These are phyloP conservation scores for Magnolia sinica DNA, from an alignment of 164 flowering plant genomes.

Conservation along the genomic window DNA sequence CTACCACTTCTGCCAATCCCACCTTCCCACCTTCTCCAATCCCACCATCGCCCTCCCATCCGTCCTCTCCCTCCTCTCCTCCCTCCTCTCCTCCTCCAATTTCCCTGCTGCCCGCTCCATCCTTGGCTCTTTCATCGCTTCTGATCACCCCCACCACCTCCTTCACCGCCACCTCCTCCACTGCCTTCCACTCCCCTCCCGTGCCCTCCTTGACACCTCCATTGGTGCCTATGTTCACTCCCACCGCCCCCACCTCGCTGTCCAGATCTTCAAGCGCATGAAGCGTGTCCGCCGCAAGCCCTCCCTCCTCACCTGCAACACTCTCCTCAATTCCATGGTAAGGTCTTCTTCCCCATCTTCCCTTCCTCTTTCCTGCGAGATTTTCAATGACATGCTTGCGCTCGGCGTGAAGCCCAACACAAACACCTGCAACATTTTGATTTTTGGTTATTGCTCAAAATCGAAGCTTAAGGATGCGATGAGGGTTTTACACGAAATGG, in stretches of 20 bases:
- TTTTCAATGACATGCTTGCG: constrained; percentile 39
- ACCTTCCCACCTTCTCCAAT: constrained; percentile 16
- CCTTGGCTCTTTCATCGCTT: constrained; percentile 42
- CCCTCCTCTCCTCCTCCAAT: constrained; percentile 36
- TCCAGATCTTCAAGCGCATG: constrained; percentile 60
- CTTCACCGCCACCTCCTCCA: constrained; percentile 29
- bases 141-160: constrained; percentile 35
- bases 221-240: constrained; percentile 47
- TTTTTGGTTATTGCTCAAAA: constrained; percentile 57
- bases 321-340: constrained; percentile 57
- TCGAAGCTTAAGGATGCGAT: constrained; percentile 53
- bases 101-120: constrained; percentile 48
- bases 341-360: constrained; percentile 45
- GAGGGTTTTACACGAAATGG: constrained; percentile 44
- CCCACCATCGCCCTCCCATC: constrained; percentile 12
- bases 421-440: constrained; percentile 58
- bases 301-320: constrained; percentile 54
- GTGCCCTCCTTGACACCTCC: constrained; percentile 51
- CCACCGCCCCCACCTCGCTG: constrained; percentile 51
- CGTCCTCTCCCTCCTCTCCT: constrained; percentile 31
- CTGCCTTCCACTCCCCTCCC: constrained; percentile 35
- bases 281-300: constrained; percentile 44
- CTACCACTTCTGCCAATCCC: constrained; percentile 27
- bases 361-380: constrained; percentile 22
- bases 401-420: constrained; percentile 46